phyloP scores from a whole-genome alignment of 208 protist genomes.

The Spironucleus salmonicida region DNA sequence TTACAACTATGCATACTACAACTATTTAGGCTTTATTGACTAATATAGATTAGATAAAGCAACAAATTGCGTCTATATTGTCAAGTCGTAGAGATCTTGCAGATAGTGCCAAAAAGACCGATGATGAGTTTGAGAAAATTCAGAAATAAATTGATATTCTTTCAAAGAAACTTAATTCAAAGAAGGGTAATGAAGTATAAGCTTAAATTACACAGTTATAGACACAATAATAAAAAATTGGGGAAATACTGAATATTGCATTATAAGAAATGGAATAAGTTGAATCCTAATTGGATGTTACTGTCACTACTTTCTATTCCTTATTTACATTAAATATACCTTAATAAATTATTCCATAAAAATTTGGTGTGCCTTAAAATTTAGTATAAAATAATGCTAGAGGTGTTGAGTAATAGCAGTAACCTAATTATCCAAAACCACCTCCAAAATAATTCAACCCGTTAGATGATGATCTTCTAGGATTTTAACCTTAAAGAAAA shows the following conservation, averaged over 20 bases:
- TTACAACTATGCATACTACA: no score
- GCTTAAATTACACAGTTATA: not conserved
- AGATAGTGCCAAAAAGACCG: not conserved
- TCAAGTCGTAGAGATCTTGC: not conserved
- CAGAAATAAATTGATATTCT: not conserved
- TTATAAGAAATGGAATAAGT: constrained; percentile 10
- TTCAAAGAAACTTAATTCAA: not conserved
- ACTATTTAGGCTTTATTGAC: no score
- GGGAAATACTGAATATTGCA: not conserved
- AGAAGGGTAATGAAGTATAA: not conserved
- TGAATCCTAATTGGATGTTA: not conserved
- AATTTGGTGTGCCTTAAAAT: no score
- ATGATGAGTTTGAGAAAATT: constrained; percentile 2
- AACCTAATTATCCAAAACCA: no score
- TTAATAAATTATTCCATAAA: no score
- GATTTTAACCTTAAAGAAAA: constrained; percentile 6
- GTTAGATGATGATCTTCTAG: not conserved
- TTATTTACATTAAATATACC: no score
- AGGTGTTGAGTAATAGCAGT: no score
- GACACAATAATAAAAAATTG: not conserved
- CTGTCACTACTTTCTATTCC: no score
- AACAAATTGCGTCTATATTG: no score
- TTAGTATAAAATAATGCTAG: no score
- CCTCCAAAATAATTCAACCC: not conserved
- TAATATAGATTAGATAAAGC: no score